Percentiles rank a stretch among this genome's conserved stretches.
These are phyloP conservation scores for Bothriochloa decipiens DNA, from an alignment of 176 grass and related monocot genomes.

Conservation along the genomic window DNA sequence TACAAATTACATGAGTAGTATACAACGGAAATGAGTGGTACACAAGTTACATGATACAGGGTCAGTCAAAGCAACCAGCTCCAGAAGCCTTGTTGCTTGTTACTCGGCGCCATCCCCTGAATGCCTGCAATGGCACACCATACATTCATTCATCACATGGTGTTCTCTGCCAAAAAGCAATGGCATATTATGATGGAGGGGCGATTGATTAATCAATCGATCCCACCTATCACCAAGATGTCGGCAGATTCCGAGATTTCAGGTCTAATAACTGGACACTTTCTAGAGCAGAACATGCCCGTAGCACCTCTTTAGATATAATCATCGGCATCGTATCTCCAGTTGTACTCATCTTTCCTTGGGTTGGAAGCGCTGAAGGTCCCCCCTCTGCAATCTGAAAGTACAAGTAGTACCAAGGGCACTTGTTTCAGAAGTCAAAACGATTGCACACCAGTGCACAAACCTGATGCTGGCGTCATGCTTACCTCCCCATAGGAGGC, in stretches of 20 bases:
- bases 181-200: no score
- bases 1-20: not conserved
- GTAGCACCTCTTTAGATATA: conserved; percentile 83
- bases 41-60: not conserved
- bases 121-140: not conserved
- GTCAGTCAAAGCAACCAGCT: not conserved
- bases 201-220: not conserved
- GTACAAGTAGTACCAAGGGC: not conserved
- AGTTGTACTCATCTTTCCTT: conserved; percentile 90
- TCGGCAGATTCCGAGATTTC: not conserved
- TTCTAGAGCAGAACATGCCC: conserved; percentile 66
- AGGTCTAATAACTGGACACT: conserved; percentile 50
- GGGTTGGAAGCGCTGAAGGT: conserved; percentile 40
- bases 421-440: conserved; percentile 27
- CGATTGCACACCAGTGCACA: conserved; percentile 8
- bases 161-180: not conserved
- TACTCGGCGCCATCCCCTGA: not conserved
- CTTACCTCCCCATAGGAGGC: conserved; percentile 75
- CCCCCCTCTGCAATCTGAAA: conserved; percentile 67
- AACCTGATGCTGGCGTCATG: conserved; percentile 58
- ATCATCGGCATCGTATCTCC: conserved; percentile 31
- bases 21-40: not conserved
- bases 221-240: conserved; percentile 90
- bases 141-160: no score
- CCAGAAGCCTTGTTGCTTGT: not conserved